These are phyloP conservation scores for Taiwanofungus camphoratus DNA, from an alignment of 1,284 basidiomycete genomes.

Conservation along the genomic window DNA sequence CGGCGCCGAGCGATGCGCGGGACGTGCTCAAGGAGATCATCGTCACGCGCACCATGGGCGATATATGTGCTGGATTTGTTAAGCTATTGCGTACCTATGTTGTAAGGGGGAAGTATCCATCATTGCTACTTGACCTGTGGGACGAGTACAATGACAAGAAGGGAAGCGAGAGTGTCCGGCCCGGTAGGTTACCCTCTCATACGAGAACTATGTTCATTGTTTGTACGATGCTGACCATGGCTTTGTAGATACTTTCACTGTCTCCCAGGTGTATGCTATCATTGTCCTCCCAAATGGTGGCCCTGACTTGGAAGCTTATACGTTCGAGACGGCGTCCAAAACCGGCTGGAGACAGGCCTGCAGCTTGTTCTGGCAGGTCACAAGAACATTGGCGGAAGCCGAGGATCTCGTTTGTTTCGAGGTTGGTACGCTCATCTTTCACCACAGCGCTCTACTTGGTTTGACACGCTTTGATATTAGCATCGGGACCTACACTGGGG, in stretches of 20 bases:
- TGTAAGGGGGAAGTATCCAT: conserved; percentile 82
- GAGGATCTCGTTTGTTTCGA: conserved; percentile 83
- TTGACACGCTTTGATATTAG: conserved; percentile 33
- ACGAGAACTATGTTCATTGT: too few relatives aligned
- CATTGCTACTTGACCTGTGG: conserved; percentile 76
- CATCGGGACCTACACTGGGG: conserved; percentile 98
- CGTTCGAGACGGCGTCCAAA: conserved; percentile 44
- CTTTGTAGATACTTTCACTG: conserved; percentile 59
- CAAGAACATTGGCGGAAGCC: conserved; percentile 69
- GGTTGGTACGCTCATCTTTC: conserved; percentile 40
- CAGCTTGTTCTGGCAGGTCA: conserved; percentile 88
- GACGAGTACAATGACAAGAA: conserved; percentile 70
- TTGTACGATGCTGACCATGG: not conserved
- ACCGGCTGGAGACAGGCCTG: conserved; percentile 82
- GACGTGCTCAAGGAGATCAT: conserved; percentile 87
- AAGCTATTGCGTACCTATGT: conserved; percentile 77
- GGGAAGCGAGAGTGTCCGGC: conserved; percentile 82
- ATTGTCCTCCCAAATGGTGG: conserved; percentile 89
- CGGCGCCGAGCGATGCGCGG: conserved; percentile 61
- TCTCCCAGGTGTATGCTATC: conserved; percentile 80
- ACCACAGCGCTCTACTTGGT: conserved; percentile 2
- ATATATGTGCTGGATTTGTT: conserved; percentile 71
- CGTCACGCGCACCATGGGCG: conserved; percentile 76
- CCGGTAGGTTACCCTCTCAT: conserved; percentile 46
- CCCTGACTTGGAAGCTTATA: conserved; percentile 80